Evolutionary conservation across 169 alveolate genomes (phyloP), one percentile per base, ranked within the genome.

Genomic region (Plasmodium vinckei): DNA sequence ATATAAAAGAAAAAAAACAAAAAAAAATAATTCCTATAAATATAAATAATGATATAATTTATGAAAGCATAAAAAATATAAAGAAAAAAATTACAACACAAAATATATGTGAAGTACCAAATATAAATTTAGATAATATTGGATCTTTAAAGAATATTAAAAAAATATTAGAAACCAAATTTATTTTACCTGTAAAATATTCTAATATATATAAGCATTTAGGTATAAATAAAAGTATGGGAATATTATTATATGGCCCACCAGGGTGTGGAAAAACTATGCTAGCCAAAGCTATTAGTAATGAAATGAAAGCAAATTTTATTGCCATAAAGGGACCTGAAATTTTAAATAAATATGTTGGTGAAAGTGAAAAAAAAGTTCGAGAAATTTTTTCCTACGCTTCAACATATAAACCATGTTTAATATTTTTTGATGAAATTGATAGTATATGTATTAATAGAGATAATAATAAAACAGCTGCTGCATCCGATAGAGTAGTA

Each of bases 341-440:
- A 72, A 94, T 98, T 59, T 94, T 97, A 94, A 98, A 98, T 92
- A 99, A 98, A 94, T 98, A 98, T 95, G 99, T 99, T 13, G 99
- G 99, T 10, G 99, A 98, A 88, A 98, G 99, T 61, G 99, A 99
- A 93, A 95, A 97, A 79, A 99, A 99, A n/a, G 98, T 99, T 44
- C 95, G 99, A 86, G 95, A 97, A 67, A 97, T 98, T 13, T 99
- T 99, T 93, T 97, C 97, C 72, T 97, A 99, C 93, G 99, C 99
- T 4, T 94, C 98, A 57, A 97, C 97, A 21, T 97, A 99, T 70
- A 96, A 98, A 51, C 99, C 99, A 19, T 98, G 99, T 77, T 96
- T 98, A 42, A 97, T 99, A 33, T 97, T 99, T 95, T 99, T 99
- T 93, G 99, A 99, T 93, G 99, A 99, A 94, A 93, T 99, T 39